Evolutionary conservation across 129 eudicot genomes (phyloP), one percentile per base, ranked within the genome.

Genomic region (Ambrosia trifida): DNA sequence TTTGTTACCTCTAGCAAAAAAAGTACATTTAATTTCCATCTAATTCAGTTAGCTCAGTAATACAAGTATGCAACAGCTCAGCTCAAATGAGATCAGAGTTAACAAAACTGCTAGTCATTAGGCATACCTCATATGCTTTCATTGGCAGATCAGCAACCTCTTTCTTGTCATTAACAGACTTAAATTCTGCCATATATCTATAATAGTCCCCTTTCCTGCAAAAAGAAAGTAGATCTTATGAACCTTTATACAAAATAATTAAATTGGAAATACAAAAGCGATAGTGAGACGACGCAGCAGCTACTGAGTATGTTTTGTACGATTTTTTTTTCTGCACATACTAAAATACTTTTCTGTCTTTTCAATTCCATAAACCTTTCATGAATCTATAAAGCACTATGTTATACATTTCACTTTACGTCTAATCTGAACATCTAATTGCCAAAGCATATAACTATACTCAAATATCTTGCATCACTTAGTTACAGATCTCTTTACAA

Each of bases 191-290:
- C 43, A 85, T 74, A 60, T 85, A 82, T 72, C 85, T 67, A 49
- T 85, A 85, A 54, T 85, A 85, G 70, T 85, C 90, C 46, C 90
- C 90, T 82, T 85, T 85, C 90, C 90, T 85, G 84, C 58, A 54
- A 7, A 11, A 60, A 10, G 1, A 47, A 12, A 12, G 5, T 11
- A 47, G 5, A 38, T 19, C 12, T 3, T 17, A 49, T 62, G 4
- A 35, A 70, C 40, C 12, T 33, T 58, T 18, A 36, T 19, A 47
- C 40, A 28, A 70, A 54, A 54, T 56, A 32, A 40, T 12, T 44
- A 72, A 44, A 72, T 11, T 6, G 36, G 28, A 28, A 16, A 18
- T 30, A 57, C 66, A 44, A 41, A 59, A 20, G 17, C 28, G 52
- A 52, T 32, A 20, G 40, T 51, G 33, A 54, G 33, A 13, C 38